Evolutionary conservation across 2,329 filamentous ascomycete genomes (phyloP).

Genomic region (Arthrobotrys sinensis): DNA sequence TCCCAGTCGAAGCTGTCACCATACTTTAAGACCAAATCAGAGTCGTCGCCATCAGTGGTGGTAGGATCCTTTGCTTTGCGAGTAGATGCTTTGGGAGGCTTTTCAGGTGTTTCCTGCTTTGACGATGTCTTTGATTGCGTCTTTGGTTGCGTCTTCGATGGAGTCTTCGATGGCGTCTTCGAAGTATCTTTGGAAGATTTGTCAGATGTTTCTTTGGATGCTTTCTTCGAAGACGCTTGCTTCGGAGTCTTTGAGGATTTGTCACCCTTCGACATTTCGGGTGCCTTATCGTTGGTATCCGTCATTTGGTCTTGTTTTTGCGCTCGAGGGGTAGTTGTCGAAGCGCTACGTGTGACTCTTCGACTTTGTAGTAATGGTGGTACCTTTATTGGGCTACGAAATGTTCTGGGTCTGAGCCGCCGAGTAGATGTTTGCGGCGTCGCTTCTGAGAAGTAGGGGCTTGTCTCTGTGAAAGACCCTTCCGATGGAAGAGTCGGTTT

Average conservation of each 20-base stretch:
- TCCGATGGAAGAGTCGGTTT: constrained; percentile 29
- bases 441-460: constrained; percentile 36
- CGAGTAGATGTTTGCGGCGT: constrained; percentile 23
- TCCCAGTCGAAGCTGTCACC: constrained; percentile 19
- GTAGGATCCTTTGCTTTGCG: neutral
- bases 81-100: neutral
- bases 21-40: constrained; percentile 19
- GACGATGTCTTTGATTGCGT: neutral
- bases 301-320: constrained; percentile 14
- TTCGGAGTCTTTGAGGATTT: constrained; percentile 11
- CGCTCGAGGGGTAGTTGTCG: constrained; percentile 19
- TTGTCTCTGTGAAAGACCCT: constrained; percentile 30
- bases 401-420: constrained; percentile 26
- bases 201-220: neutral
- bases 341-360: constrained; percentile 19
- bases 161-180: constrained; percentile 2
- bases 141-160: neutral
- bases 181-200: constrained; percentile 3
- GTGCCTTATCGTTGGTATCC: neutral
- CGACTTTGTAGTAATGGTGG: neutral
- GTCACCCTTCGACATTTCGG: neutral
- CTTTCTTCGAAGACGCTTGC: constrained; percentile 2
- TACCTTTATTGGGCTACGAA: constrained; percentile 18
- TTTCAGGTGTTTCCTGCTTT: neutral
- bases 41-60: constrained; percentile 1